A percentile compares a stretch with the other conserved stretches of the same genome.
Conservation (phyloP, 148 eudicot genomes). For the Pouteria glomerata region DNA sequence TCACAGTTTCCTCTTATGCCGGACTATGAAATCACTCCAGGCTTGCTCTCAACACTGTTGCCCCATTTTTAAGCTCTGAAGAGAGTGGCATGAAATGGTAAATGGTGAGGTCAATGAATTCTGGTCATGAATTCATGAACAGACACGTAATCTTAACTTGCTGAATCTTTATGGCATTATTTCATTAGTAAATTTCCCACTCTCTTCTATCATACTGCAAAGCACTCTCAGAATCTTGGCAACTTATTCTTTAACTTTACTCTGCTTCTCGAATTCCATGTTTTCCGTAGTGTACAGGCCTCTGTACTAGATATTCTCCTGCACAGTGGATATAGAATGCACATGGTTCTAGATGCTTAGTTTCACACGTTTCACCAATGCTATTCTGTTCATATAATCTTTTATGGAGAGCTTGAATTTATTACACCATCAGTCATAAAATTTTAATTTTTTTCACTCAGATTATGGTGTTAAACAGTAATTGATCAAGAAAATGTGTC, state of each 20-base stretch:
- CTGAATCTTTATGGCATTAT: not conserved
- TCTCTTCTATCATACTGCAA: not conserved
- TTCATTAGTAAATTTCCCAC: not conserved
- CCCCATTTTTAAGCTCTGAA: not conserved
- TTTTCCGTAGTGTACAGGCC: too few species aligned
- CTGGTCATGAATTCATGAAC: not conserved
- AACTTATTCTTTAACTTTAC: too few species aligned
- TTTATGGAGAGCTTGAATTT: not conserved
- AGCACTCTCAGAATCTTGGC: not conserved
- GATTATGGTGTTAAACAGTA: not conserved
- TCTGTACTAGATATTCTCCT: too few species aligned
- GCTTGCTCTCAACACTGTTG: not conserved
- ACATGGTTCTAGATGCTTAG: constrained; percentile 5
- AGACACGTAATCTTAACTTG: not conserved
- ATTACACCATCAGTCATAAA: not conserved
- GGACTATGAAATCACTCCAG: not conserved
- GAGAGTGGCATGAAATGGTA: not conserved
- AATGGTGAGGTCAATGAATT: not conserved
- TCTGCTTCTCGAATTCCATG: too few species aligned
- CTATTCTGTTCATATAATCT: not conserved
- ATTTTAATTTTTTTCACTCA: not conserved
- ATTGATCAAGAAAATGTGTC: too few species aligned
- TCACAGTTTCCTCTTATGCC: too few species aligned
- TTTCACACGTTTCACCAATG: not conserved
- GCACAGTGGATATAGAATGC: not conserved